Base-by-base conservation (phyloP, 371 early-diverging fungal genomes). In the Mucor saturninus region DNA sequence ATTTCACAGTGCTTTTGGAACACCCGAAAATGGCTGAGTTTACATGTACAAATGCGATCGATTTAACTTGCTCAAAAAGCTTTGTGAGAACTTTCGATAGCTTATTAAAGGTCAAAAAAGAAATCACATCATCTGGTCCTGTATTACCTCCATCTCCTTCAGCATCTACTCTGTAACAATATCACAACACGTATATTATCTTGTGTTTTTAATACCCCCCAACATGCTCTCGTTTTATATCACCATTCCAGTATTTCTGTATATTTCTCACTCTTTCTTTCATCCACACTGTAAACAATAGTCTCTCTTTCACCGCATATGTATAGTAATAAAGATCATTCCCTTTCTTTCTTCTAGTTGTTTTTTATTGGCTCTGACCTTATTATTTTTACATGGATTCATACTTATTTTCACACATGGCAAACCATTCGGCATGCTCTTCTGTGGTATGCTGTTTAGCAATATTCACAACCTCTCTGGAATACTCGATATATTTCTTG, bases 361-460 rank as follows among this genome's bases (percentile, higher is more conserved):
- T 42, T 49, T 49, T 29, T 46, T 46, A 11, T 28, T 4, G n/a
- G 9, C 14, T 13, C n/a, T 43, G 14, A 43, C 45, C 28, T 28
- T 50, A 50, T 28, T 50, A 13, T 35, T 31, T 54, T 60, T 55
- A 59, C 69, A 69, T 64, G 38, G 69, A 52, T 15, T 64, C 69
- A 54, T 69, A 69, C 58, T 65, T 68, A 48, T 73, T 69, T 59
- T 59, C 56, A 46, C 69, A 71, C 62, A 76, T 76, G 50, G 74
- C 63, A 61, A 79, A 79, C 80, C 80, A 79, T 46, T 61, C 72
- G 15, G 62, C 60, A 53, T 79, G 76, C 6, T 79, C 80, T 3
- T 66, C 76, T 28, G 62, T 49, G 26, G 71, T 70, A 28, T 62
- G 54, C 26, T 74, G 61, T 31, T 79, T 73, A 5, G 75, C 80